phyloP scores from a whole-genome alignment of 2,329 filamentous ascomycete genomes.

The Monosporascus sp. region DNA sequence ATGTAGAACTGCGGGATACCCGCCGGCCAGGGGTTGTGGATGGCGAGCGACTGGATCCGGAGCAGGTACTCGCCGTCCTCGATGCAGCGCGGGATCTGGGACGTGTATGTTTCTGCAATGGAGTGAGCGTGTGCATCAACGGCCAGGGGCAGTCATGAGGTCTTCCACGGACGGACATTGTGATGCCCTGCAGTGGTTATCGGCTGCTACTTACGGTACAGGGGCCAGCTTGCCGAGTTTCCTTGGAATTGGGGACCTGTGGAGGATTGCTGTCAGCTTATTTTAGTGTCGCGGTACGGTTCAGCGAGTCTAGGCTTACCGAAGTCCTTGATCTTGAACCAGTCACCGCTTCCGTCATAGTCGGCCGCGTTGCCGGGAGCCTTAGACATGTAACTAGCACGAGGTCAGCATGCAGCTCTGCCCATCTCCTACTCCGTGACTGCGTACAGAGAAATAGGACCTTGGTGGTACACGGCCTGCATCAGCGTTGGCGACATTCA shows the following conservation, averaged over 20 bases:
- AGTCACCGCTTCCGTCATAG: slow-evolving; percentile 35
- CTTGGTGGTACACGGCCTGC: slow-evolving; percentile 38
- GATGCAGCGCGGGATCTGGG: slow-evolving; percentile 46
- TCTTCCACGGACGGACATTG: too few species aligned
- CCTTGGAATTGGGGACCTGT: slow-evolving; percentile 29
- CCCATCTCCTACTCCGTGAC: too few species aligned
- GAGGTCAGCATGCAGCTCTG: background rate
- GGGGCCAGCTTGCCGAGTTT: slow-evolving; percentile 27
- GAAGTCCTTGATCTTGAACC: slow-evolving; percentile 39
- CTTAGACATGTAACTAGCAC: slow-evolving; percentile 34
- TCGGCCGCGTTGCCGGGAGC: slow-evolving; percentile 29
- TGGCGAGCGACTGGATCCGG: slow-evolving; percentile 55
- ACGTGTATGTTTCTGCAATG: slow-evolving; percentile 26
- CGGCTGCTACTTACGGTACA: slow-evolving; percentile 21
- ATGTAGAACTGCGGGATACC: slow-evolving; percentile 42
- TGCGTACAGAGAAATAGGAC: slow-evolving; percentile 31
- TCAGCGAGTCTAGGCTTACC: slow-evolving; percentile 10
- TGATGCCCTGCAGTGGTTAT: too few species aligned
- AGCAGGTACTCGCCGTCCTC: slow-evolving; percentile 54
- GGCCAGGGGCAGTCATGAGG: too few species aligned
- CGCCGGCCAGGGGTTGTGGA: slow-evolving; percentile 48
- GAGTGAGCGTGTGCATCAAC: too few species aligned
- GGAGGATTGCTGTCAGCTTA: background rate
- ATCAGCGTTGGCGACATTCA: background rate
- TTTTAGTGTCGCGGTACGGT: background rate